Conservation (phyloP, 306 rosid genomes). For the Castanospermum australe region DNA sequence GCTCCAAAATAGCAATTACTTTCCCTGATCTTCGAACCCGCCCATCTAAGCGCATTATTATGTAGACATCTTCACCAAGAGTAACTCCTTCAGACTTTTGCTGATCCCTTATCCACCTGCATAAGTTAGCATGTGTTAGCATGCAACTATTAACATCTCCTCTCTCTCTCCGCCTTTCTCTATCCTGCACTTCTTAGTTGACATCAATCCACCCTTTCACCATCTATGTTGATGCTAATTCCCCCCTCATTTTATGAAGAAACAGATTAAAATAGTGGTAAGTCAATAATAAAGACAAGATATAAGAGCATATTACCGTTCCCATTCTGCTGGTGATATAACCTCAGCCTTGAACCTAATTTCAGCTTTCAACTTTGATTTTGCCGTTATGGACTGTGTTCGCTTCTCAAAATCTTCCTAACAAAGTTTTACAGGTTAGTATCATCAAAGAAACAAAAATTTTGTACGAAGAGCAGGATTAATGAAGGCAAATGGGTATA, state of each 20-base stretch:
- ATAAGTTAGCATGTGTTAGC: slow-evolving; percentile 24
- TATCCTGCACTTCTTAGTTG: neutral
- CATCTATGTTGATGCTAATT: slow-evolving; percentile 7
- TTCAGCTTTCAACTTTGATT: slow-evolving; percentile 91
- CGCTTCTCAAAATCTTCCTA: slow-evolving; percentile 97
- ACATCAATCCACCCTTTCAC: neutral
- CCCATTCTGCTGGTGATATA: slow-evolving; percentile 90
- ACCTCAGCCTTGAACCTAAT: slow-evolving; percentile 88
- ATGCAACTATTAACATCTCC: slow-evolving; percentile 13
- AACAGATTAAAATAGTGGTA: neutral
- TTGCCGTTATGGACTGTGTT: slow-evolving; percentile 76
- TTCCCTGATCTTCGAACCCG: slow-evolving; percentile 94
- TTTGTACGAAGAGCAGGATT: slow-evolving; percentile 5
- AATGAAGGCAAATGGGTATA: slow-evolving; percentile 10
- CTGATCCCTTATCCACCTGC: slow-evolving; percentile 94
- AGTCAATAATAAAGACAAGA: neutral
- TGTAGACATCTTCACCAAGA: slow-evolving; percentile 86
- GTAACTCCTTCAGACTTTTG: slow-evolving; percentile 90
- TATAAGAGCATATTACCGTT: slow-evolving; percentile 57
- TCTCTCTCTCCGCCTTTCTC: neutral
- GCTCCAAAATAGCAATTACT: slow-evolving; percentile 48
- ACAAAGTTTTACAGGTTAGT: slow-evolving; percentile 33
- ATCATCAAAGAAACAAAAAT: slow-evolving; percentile 20
- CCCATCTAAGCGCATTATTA: slow-evolving; percentile 91
- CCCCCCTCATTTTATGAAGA: neutral